Percentiles rank a stretch among this genome's conserved stretches.
These are phyloP conservation scores for Podaxis sp. DNA, from an alignment of 768 basidiomycete genomes.

Conservation along the genomic window DNA sequence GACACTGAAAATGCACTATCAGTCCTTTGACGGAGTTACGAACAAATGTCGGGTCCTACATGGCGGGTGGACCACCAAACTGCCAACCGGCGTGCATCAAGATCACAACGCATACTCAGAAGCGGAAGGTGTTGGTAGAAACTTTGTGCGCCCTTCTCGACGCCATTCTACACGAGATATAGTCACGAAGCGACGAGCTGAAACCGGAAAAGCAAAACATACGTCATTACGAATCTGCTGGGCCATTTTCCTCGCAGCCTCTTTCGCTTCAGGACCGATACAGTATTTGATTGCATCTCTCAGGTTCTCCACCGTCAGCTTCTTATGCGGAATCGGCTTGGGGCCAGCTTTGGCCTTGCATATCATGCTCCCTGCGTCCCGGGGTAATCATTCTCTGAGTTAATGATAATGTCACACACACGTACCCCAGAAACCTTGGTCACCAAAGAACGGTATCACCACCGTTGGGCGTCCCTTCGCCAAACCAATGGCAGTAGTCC, in stretches of 20 bases:
- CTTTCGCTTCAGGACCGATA: conserved; percentile 39
- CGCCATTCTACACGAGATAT: conserved; percentile 36
- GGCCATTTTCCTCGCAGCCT: conserved; percentile 45
- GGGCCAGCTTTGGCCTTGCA: conserved; percentile 59
- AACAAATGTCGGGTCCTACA: conserved; percentile 22
- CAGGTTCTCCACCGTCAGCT: conserved; percentile 43
- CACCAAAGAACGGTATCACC: conserved; percentile 64
- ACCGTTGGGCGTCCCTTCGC: conserved; percentile 56
- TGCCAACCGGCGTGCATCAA: conserved; percentile 46
- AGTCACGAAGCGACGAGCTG: neutral
- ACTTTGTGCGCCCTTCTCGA: conserved; percentile 41
- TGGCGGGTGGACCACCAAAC: conserved; percentile 56
- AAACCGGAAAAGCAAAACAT: conserved; percentile 6
- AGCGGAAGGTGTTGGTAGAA: conserved; percentile 60
- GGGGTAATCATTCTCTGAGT: conserved; percentile 15
- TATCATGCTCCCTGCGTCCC: conserved; percentile 51
- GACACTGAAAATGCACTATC: conserved; percentile 25
- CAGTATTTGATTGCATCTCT: conserved; percentile 49
- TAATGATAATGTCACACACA: conserved; percentile 16
- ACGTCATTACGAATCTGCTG: conserved; percentile 49
- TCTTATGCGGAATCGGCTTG: conserved; percentile 50
- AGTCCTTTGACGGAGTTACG: neutral
- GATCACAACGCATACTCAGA: conserved; percentile 59
- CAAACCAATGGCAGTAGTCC: conserved; percentile 61
- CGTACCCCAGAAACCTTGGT: conserved; percentile 54